Evolutionary conservation across 139 green algal species (phyloP), one percentile per base, ranked within the genome.

Genomic region (Coccomyxa sp.): DNA sequence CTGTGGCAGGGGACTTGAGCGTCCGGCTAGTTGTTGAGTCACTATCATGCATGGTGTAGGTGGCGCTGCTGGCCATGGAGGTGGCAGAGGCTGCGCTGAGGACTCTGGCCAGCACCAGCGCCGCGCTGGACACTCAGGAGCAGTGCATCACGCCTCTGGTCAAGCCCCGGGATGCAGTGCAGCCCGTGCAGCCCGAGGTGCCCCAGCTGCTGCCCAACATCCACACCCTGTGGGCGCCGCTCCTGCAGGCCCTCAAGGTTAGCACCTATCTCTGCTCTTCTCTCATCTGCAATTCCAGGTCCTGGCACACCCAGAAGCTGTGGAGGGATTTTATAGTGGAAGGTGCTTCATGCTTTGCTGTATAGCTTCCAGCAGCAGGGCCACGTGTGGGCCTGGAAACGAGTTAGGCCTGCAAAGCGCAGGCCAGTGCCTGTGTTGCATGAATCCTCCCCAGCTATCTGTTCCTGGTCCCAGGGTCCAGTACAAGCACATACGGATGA

Each of bases 181-280:
- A 82, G 37, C 88, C 86, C 18, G 79, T 85, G 6, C 75, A 82
- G 54, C 89, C 92, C 14, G 81, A 90, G 9, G 82, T 82, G 22
- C 86, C 88, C 0, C 82, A 83, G 55, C 76, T 95, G 83, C 86
- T 96, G 50, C 92, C 92, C 29, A 83, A 79, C 31, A 82, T 96
- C 55, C 90, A 94, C 55, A 55, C 82, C 24, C 35, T 83, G 0
- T 96, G 92, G 92, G 74, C 50, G 0, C 76, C 84, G 16, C 78
- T 96, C 5, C 77, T 94, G 73, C 80, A 73, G 6, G 77, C 84
- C 37, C 82, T 96, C 9, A 73, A 76, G 79, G 84, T 88, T 44
- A 4, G 54, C 24, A 55, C 69, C 41, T 39, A 6, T 74, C 69
- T 18, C 1, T 14, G 24, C 24, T 27, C 7, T 39, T 24, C 2